Base-by-base conservation (phyloP, 345 rosid species). In the Populus nigra region DNA sequence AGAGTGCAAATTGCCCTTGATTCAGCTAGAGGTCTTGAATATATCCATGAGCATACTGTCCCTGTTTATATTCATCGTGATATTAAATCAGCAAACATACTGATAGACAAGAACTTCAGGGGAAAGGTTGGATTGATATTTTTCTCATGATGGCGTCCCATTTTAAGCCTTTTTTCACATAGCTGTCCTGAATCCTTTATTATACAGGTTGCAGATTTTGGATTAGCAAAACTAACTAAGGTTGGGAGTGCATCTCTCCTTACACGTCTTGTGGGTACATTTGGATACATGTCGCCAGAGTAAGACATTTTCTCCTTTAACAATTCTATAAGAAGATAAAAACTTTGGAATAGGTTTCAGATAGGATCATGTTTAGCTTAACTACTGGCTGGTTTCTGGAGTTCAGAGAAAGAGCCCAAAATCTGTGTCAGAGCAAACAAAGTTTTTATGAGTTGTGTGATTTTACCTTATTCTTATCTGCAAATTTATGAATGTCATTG, bases 241-340 rank as follows among this genome's bases (percentile, higher is more conserved):
- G 92, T 90, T n/a, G 99, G 94, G 80, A 82, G 92, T 78, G 13
- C 86, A 65, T 88, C 93, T 1, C 85, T 89, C 16, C 91, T 83
- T 27, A 88, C 97, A 25, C 90, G 92, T 73, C 94, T 94, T 55
- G 94, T 92, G 84, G 98, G 99, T 36, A 96, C 99, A 69, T 96
- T 96, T 84, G 99, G 99, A 84, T 96, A 96, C 84, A 96, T 96
- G 99, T 92, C 99, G 27, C 99, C 98, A 0, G 99, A 96, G 99
- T 93, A 88, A 87, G 92, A 76, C 15, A 74, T 23, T 59, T 59
- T 59, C 65, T 59, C 25, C 11, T 55, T 11, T 59, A 59, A 23
- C 13, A n/a, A 59, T 59, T 59, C 29, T n/a, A 59, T 23, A 9
- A 59, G 50, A 8, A 12, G 61, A 36, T 25, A 65, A 76, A 13